Evolutionary conservation across 2,329 filamentous ascomycete genomes (phyloP), one percentile per base, ranked within the genome.

Genomic region (Rhinocladiella similis): DNA sequence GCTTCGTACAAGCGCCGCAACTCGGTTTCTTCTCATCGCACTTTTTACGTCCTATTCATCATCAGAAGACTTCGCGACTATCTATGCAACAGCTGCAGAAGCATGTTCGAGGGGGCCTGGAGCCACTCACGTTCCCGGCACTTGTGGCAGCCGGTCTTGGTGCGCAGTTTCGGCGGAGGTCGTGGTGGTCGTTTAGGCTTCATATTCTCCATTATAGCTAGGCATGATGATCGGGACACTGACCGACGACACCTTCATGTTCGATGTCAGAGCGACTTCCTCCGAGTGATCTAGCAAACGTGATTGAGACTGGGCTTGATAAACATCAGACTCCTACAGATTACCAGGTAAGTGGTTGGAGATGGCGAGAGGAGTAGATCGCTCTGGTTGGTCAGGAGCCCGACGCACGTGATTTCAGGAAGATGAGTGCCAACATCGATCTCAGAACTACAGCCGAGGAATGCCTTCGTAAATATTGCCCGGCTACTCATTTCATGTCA

Each of bases 11-110:
- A 29, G 57, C 47, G 29, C 51, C 73, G 35, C 69, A 71, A 54
- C 55, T 68, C 7, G 68, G 68, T 58, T 64, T 64, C 27, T 62
- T 65, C 19, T 65, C 68, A 56, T 64, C 65, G 29, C 67, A 68
- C 39, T 55, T 70, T 14, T 67, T 69, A 7, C 58, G 55, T 18
- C 61, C n/a, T 39, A 12, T 12, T 33, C 4, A 9, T 33, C 2
- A 7, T 33, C 10, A 33, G 27, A 33, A 33, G 27, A 33, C 43
- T 20, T 52, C 51, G 19, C 54, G 29, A 45, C 54, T 57, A 33
- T 12, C 4, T 12, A 12, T 7, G 27, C 27, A 33, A 33, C 27
- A 33, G 27, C 27, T 33, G 10, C 27, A 33, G 5, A 33, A 12
- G 27, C 27, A 33, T 33, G 27, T 7, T 33, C 27, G 9, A 25